These are phyloP conservation scores for Boletus sensibilis DNA, from an alignment of 768 basidiomycete genomes.

Conservation along the genomic window DNA sequence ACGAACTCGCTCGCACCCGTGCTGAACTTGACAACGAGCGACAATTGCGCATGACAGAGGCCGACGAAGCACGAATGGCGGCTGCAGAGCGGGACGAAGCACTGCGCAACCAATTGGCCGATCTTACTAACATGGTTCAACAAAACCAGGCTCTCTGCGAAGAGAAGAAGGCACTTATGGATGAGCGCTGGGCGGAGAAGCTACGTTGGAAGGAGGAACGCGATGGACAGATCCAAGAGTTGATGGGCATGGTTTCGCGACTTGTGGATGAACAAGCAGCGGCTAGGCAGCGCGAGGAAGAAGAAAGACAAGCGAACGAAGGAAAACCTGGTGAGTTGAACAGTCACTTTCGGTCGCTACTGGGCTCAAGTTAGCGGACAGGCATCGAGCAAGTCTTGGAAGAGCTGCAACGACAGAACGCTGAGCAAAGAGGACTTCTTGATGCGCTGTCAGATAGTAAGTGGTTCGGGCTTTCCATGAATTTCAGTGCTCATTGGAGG, in stretches of 20 bases:
- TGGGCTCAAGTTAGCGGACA: slow-evolving; percentile 27
- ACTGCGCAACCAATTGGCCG: slow-evolving; percentile 58
- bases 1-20: slow-evolving; percentile 56
- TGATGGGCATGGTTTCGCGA: slow-evolving; percentile 60
- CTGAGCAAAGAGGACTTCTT: slow-evolving; percentile 58
- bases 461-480: slow-evolving; percentile 19
- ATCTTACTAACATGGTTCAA: slow-evolving; percentile 72
- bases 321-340: slow-evolving; percentile 52
- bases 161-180: slow-evolving; percentile 57
- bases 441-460: slow-evolving; percentile 54
- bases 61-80: slow-evolving; percentile 64
- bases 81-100: slow-evolving; percentile 58
- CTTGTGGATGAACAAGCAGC: slow-evolving; percentile 55
- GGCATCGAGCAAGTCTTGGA: slow-evolving; percentile 61
- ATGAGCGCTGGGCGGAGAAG: slow-evolving; percentile 66
- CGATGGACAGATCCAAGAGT: slow-evolving; percentile 52
- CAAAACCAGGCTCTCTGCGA: slow-evolving; percentile 61
- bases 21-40: slow-evolving; percentile 65
- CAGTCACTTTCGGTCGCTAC: not conserved
- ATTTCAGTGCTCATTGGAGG: slow-evolving; percentile 10
- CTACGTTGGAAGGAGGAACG: slow-evolving; percentile 55
- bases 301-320: slow-evolving; percentile 51
- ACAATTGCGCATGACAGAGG: slow-evolving; percentile 54
- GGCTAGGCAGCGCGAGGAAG: slow-evolving; percentile 51
- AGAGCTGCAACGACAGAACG: slow-evolving; percentile 57